Conservation (phyloP, 2,329 filamentous ascomycete genomes). For the Clarireedia hainanense region DNA sequence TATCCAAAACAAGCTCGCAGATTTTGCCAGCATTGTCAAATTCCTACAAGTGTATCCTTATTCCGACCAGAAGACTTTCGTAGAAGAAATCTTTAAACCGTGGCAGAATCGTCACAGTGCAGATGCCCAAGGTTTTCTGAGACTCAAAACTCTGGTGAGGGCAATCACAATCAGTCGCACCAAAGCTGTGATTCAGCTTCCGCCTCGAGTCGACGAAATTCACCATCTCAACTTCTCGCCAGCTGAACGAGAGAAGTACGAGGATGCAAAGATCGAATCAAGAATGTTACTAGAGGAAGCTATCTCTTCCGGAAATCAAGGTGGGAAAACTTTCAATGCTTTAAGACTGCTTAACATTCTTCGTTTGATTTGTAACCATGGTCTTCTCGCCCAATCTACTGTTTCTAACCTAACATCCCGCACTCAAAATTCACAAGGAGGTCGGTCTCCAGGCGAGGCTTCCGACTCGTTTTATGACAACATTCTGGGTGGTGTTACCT, state of each 20-base stretch:
- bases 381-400: conserved; percentile 21
- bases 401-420: neutral
- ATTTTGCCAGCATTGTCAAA: conserved; percentile 27
- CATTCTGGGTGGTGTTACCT: too few species aligned
- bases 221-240: conserved; percentile 31
- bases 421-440: neutral
- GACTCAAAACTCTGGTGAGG: conserved; percentile 33
- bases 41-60: conserved; percentile 17
- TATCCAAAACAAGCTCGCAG: conserved; percentile 29
- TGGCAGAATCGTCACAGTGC: conserved; percentile 5
- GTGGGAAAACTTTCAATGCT: conserved; percentile 33
- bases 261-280: conserved; percentile 25
- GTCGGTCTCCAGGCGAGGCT: conserved; percentile 25
- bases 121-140: conserved; percentile 8
- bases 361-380: conserved; percentile 40
- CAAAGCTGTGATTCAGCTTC: conserved; percentile 34
- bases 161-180: conserved; percentile 36
- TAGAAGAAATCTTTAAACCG: conserved; percentile 27
- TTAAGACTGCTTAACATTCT: conserved; percentile 39
- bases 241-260: conserved; percentile 32
- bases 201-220: conserved; percentile 29
- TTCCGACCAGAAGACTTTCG: conserved; percentile 12
- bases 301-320: conserved; percentile 16
- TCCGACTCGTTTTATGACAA: too few species aligned
- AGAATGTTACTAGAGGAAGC: conserved; percentile 30